Evolutionary conservation across 257 asterid genomes (phyloP).

Genomic region (Lycium barbarum): DNA sequence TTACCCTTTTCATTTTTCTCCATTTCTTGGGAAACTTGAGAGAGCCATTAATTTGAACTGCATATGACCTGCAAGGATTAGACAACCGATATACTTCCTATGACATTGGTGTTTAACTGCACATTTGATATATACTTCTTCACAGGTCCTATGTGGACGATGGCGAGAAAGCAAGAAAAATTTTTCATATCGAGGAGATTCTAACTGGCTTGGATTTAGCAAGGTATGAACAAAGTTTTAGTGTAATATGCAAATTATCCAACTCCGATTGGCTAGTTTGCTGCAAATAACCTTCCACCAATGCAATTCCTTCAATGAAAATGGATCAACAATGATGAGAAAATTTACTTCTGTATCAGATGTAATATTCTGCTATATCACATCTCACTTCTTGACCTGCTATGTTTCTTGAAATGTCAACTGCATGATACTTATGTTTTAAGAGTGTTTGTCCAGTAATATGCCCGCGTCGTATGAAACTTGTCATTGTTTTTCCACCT

Average conservation of each 20-base stretch:
- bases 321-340: conserved; percentile 5
- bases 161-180: conserved; percentile 72
- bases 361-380: not conserved
- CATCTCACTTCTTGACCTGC: not conserved
- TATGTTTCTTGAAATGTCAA: not conserved
- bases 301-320: not conserved
- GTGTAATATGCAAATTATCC: not conserved
- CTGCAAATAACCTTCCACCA: not conserved
- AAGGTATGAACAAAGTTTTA: conserved; percentile 54
- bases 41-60: not conserved
- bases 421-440: not conserved
- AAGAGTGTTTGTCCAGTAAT: not conserved
- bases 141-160: conserved; percentile 79
- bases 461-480: not conserved
- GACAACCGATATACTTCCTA: not conserved
- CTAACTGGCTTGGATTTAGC: conserved; percentile 98
- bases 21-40: not conserved
- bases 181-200: conserved; percentile 90
- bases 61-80: not conserved
- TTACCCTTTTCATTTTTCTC: not conserved
- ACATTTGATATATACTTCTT: conserved; percentile 26
- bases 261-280: not conserved
- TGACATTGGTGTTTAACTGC: not conserved
- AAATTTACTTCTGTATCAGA: not conserved
- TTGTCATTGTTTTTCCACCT: not conserved